phyloP scores from a whole-genome alignment of 139 green algal genomes.

The Nannochloris sp. region DNA sequence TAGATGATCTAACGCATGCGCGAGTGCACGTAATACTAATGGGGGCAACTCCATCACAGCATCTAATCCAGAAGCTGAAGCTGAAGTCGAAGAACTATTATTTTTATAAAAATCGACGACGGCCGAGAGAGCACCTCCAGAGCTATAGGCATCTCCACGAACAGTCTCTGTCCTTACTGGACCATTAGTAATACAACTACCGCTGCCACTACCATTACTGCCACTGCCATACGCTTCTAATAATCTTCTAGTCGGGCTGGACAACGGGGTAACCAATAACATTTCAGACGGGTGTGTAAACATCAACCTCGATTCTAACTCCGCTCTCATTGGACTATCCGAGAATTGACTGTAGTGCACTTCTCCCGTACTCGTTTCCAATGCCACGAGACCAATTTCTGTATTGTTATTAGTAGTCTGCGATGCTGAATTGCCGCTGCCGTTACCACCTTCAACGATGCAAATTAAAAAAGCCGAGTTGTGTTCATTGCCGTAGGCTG shows the following conservation, averaged over 20 bases:
- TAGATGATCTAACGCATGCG: constrained; percentile 55
- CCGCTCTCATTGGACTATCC: constrained; percentile 31
- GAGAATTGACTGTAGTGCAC: constrained; percentile 53
- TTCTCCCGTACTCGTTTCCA: constrained; percentile 69
- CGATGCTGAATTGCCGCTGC: not conserved
- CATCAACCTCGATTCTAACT: constrained; percentile 65
- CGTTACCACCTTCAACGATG: constrained; percentile 32
- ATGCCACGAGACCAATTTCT: constrained; percentile 43
- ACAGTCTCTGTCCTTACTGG: constrained; percentile 20
- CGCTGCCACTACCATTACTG: not conserved
- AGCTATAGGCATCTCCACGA: constrained; percentile 1
- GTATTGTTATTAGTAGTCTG: not conserved
- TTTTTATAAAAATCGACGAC: constrained; percentile 35
- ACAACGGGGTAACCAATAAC: constrained; percentile 39
- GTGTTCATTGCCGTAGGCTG: not conserved
- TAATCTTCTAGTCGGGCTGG: constrained; percentile 36
- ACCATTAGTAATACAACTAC: not conserved
- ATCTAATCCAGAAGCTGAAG: constrained; percentile 13
- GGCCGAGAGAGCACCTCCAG: constrained; percentile 7
- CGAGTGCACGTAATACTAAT: constrained; percentile 45
- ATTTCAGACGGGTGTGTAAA: constrained; percentile 60
- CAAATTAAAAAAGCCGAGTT: constrained; percentile 35
- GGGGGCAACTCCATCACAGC: constrained; percentile 40
- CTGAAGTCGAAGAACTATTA: no score
- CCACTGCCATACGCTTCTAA: constrained; percentile 11